Evolutionary conservation across 1,284 basidiomycete species (phyloP).

Genomic region (Melanopsichium pennsylvanicum): DNA sequence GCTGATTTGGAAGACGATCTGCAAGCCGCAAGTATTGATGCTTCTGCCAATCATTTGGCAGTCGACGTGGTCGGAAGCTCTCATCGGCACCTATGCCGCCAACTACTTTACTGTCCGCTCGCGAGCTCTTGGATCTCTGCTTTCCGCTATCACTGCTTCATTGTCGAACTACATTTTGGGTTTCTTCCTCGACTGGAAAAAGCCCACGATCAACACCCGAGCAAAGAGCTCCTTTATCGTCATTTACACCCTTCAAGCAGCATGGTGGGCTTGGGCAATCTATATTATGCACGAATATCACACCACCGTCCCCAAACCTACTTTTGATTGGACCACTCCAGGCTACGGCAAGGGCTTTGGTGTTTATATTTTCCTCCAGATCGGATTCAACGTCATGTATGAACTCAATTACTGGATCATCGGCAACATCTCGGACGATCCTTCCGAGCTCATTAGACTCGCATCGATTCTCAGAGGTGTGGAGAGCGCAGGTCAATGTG

Average conservation of each 20-base stretch:
- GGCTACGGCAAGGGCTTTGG: slow-evolving; percentile 60
- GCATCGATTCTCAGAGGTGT: slow-evolving; percentile 59
- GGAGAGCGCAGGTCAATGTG: slow-evolving; percentile 61
- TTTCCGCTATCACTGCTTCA: slow-evolving; percentile 60
- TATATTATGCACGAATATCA: slow-evolving; percentile 56
- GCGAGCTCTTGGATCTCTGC: slow-evolving; percentile 66
- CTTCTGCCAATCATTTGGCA: slow-evolving; percentile 58
- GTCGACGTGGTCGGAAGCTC: slow-evolving; percentile 54
- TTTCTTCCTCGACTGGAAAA: slow-evolving; percentile 62
- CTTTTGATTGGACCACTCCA: slow-evolving; percentile 55
- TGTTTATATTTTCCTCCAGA: slow-evolving; percentile 60
- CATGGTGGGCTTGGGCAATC: slow-evolving; percentile 64
- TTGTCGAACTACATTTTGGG: slow-evolving; percentile 64
- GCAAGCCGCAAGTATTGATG: slow-evolving; percentile 49
- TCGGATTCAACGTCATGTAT: slow-evolving; percentile 55
- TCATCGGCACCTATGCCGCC: slow-evolving; percentile 62
- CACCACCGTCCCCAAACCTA: slow-evolving; percentile 34
- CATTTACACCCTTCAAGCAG: slow-evolving; percentile 52
- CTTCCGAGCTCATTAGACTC: slow-evolving; percentile 57
- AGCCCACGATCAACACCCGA: slow-evolving; percentile 53
- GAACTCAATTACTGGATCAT: slow-evolving; percentile 61
- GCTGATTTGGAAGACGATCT: slow-evolving; percentile 51
- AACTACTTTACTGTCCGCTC: slow-evolving; percentile 54
- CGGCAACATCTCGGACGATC: slow-evolving; percentile 41
- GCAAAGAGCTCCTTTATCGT: slow-evolving; percentile 48